These are phyloP conservation scores for Ogataea thermomethanolica DNA, from an alignment of 805 yeast species.

Conservation along the genomic window DNA sequence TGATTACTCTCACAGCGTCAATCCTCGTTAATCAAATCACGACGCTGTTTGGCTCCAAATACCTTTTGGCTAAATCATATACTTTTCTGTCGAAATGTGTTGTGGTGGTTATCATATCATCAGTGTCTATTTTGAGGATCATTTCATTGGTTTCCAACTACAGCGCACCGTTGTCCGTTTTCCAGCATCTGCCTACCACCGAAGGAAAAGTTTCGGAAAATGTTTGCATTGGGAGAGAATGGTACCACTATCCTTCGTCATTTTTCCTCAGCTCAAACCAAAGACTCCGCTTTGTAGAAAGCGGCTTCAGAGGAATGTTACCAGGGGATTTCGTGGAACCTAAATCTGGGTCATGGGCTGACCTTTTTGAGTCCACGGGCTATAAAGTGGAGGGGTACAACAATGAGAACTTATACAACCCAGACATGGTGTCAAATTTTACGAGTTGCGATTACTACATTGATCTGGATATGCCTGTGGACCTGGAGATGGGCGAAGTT, in stretches of 20 bases:
- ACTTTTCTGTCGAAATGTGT: conserved; percentile 6
- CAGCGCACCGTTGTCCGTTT: conserved; percentile 66
- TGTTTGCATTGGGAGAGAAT: conserved; percentile 90
- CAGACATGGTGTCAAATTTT: conserved; percentile 48
- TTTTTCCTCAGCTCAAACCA: conserved; percentile 67
- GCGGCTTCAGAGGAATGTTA: conserved; percentile 81
- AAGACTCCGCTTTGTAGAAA: conserved; percentile 63
- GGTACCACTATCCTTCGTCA: conserved; percentile 91
- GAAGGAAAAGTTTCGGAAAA: conserved; percentile 33
- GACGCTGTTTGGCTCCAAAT: conserved; percentile 13
- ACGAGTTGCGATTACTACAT: conserved; percentile 64
- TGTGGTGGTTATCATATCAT: conserved; percentile 18
- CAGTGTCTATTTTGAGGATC: conserved; percentile 48
- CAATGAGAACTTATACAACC: conserved; percentile 64
- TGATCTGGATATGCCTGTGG: conserved; percentile 56
- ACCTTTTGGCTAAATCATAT: conserved; percentile 13
- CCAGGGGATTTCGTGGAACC: conserved; percentile 78
- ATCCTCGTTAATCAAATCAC: conserved; percentile 33
- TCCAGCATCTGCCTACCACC: conserved; percentile 38
- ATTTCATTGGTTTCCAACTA: conserved; percentile 63
- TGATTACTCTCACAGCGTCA: conserved; percentile 62
- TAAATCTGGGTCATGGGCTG: conserved; percentile 15
- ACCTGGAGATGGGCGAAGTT: conserved; percentile 44
- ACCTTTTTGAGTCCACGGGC: conserved; percentile 38
- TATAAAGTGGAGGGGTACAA: conserved; percentile 65